These are phyloP conservation scores for Podosphaera aphanis DNA, from an alignment of 2,329 filamentous ascomycete species.

Conservation along the genomic window DNA sequence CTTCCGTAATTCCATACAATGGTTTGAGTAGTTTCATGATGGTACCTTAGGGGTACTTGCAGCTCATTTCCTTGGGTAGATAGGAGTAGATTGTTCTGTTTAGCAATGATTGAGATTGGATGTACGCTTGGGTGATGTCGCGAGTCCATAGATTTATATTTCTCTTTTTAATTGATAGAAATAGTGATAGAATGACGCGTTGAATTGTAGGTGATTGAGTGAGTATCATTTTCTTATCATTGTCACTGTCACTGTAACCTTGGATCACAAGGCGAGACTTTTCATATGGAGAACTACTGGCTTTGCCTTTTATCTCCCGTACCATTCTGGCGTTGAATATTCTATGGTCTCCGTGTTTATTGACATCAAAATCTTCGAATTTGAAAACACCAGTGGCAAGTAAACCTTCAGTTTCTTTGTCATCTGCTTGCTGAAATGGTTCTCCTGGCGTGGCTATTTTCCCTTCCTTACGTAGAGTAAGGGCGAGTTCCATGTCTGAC, in stretches of 20 bases:
- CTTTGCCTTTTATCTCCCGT: constrained; percentile 1
- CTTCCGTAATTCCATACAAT: not conserved
- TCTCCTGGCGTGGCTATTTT: not conserved
- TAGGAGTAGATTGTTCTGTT: not conserved
- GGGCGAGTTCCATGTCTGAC: not conserved
- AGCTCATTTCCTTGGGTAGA: not conserved
- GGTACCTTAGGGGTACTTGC: not conserved
- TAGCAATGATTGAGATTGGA: not conserved
- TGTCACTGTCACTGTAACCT: not conserved
- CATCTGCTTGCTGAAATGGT: not conserved
- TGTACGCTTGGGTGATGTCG: constrained; percentile 1
- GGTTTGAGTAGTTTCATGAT: not conserved
- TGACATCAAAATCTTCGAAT: not conserved
- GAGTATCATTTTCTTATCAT: not conserved
- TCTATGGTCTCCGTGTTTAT: not conserved
- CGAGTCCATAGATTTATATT: not conserved
- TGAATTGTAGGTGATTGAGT: constrained; percentile 1
- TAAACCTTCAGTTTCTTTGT: not conserved
- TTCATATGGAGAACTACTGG: not conserved
- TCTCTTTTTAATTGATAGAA: not conserved
- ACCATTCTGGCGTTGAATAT: not conserved
- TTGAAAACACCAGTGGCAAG: not conserved
- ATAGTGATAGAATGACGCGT: not conserved
- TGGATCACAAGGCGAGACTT: not conserved
- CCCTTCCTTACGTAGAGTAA: not conserved